phyloP scores from a whole-genome alignment of 768 basidiomycete species.

The Pleurotus pulmonarius region DNA sequence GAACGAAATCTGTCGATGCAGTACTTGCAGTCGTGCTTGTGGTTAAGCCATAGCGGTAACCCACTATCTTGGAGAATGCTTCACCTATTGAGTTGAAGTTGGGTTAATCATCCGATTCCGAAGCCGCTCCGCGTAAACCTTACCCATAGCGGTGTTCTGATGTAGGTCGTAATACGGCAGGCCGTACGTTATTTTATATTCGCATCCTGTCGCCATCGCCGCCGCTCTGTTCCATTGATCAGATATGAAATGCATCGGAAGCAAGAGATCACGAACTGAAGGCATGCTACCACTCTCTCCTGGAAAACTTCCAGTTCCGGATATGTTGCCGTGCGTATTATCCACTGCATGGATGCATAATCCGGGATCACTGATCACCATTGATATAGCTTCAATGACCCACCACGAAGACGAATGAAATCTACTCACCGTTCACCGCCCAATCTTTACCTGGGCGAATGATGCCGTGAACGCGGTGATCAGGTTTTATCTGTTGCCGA shows the following conservation, averaged over 20 bases:
- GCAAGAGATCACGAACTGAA: constrained; percentile 47
- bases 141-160: constrained; percentile 57
- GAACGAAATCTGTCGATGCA: constrained; percentile 78
- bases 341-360: constrained; percentile 71
- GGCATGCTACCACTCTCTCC: constrained; percentile 63
- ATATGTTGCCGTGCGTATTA: constrained; percentile 64
- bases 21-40: constrained; percentile 28
- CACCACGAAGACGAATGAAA: background rate
- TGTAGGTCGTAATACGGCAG: constrained; percentile 51
- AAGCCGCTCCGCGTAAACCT: background rate
- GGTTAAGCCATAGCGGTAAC: constrained; percentile 39
- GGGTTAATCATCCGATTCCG: no score
- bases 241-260: background rate
- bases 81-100: constrained; percentile 31
- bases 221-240: constrained; percentile 49
- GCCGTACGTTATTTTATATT: constrained; percentile 37
- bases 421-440: constrained; percentile 58
- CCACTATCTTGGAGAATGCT: constrained; percentile 46
- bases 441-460: constrained; percentile 61
- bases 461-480: constrained; percentile 75
- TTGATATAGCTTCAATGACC: background rate
- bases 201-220: constrained; percentile 58
- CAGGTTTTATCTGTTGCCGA: constrained; percentile 84
- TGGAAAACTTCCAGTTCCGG: constrained; percentile 50
- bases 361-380: constrained; percentile 70